A percentile compares a stretch with the other conserved stretches of the same genome.
Evolutionary conservation across 2,329 filamentous ascomycete genomes (phyloP).

Genomic region (Xylariaceae sp.): DNA sequence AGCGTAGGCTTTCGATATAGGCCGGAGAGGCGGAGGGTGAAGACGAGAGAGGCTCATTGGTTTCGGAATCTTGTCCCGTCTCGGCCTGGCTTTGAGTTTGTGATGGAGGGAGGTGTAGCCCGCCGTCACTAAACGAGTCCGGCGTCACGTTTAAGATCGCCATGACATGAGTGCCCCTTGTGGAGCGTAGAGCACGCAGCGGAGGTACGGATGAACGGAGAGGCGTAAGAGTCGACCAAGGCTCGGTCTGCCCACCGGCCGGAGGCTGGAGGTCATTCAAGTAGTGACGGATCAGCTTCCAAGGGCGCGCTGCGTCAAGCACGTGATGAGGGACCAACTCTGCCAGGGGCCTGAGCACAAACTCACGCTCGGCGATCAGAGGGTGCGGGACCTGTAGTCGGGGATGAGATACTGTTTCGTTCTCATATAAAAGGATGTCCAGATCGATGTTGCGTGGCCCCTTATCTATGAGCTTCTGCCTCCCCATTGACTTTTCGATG

Average conservation of each 20-base stretch:
- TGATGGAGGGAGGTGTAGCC: slow-evolving; percentile 46
- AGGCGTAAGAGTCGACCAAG: slow-evolving; percentile 57
- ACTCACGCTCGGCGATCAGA: slow-evolving; percentile 84
- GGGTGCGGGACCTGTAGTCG: slow-evolving; percentile 81
- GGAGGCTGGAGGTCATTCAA: slow-evolving; percentile 54
- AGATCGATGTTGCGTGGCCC: slow-evolving; percentile 92
- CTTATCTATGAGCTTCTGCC: slow-evolving; percentile 84
- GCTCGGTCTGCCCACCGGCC: slow-evolving; percentile 30
- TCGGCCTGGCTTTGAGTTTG: background rate
- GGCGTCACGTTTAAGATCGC: slow-evolving; percentile 92
- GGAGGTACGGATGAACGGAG: slow-evolving; percentile 46
- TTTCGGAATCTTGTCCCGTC: background rate
- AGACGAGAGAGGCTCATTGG: background rate
- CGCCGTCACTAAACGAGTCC: slow-evolving; percentile 95
- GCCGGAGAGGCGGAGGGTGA: slow-evolving; percentile 1
- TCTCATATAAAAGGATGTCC: slow-evolving; percentile 81
- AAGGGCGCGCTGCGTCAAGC: slow-evolving; percentile 50
- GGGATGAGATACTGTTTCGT: slow-evolving; percentile 59
- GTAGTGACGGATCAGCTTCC: slow-evolving; percentile 58
- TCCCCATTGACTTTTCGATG: slow-evolving; percentile 75
- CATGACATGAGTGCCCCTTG: slow-evolving; percentile 75
- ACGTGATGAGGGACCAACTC: slow-evolving; percentile 61
- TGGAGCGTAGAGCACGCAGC: slow-evolving; percentile 55
- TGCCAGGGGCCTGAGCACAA: slow-evolving; percentile 82
- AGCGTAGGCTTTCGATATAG: slow-evolving; percentile 46